Conservation (phyloP, 2,329 filamentous ascomycete species). For the Diplocarpon rosae region DNA sequence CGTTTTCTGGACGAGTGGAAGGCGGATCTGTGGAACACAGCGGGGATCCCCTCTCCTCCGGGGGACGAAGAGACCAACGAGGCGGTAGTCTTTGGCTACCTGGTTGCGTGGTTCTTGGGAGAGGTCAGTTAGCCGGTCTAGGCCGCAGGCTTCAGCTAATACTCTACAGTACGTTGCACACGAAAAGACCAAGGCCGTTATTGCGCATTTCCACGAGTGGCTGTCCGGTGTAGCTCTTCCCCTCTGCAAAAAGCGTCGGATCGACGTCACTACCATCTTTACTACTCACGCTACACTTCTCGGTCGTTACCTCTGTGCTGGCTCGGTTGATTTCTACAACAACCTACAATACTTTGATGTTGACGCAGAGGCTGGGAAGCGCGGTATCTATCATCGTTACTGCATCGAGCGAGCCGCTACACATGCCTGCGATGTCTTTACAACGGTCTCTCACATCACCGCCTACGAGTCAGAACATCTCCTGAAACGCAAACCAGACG, state of each 20-base stretch:
- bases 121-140: constrained; percentile 50
- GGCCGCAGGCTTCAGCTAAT: constrained; percentile 10
- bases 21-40: constrained; percentile 82
- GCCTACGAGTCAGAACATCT: constrained; percentile 97
- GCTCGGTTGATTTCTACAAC: constrained; percentile 98
- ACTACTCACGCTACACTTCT: constrained; percentile 95
- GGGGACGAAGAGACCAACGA: constrained; percentile 94
- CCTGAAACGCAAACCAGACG: constrained; percentile 93
- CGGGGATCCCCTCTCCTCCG: constrained; percentile 86
- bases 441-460: constrained; percentile 96
- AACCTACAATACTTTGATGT: constrained; percentile 96
- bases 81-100: constrained; percentile 91
- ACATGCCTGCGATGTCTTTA: constrained; percentile 92
- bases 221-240: constrained; percentile 88
- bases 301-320: constrained; percentile 90
- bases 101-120: constrained; percentile 96
- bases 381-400: constrained; percentile 96
- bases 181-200: constrained; percentile 83
- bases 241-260: constrained; percentile 83
- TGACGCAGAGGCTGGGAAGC: constrained; percentile 91
- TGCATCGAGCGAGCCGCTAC: constrained; percentile 93
- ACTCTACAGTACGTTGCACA: constrained; percentile 71
- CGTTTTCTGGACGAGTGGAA: constrained; percentile 94
- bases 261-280: constrained; percentile 96
- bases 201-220: constrained; percentile 99